phyloP scores from a whole-genome alignment of 2,329 filamentous ascomycete genomes.

The Colletotrichum plurivorum region DNA sequence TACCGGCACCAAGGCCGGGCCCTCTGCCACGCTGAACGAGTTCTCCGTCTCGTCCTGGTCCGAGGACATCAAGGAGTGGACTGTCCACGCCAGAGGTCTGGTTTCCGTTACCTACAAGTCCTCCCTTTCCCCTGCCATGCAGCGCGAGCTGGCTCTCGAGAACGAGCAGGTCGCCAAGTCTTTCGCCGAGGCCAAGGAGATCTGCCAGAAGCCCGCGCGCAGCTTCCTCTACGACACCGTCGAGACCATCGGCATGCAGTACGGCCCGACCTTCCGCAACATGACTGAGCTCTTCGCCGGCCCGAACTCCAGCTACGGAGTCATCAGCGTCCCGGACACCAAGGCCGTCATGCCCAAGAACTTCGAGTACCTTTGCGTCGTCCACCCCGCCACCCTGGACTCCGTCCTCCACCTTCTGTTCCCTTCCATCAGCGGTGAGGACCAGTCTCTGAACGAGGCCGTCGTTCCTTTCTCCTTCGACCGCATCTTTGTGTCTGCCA shows the following conservation, averaged over 20 bases:
- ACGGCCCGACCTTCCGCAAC: slow-evolving; percentile 41
- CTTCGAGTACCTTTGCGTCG: slow-evolving; percentile 33
- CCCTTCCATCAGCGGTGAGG: slow-evolving; percentile 35
- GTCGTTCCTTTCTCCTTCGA: slow-evolving; percentile 35
- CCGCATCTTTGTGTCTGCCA: slow-evolving; percentile 33
- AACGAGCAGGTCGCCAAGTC: slow-evolving; percentile 25
- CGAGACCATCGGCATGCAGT: slow-evolving; percentile 40
- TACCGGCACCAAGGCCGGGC: slow-evolving; percentile 34
- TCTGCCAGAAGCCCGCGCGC: slow-evolving; percentile 31
- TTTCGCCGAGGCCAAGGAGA: slow-evolving; percentile 23
- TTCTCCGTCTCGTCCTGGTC: slow-evolving; percentile 36
- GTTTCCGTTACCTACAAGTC: slow-evolving; percentile 35
- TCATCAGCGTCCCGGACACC: slow-evolving; percentile 31
- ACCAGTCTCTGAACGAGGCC: slow-evolving; percentile 28
- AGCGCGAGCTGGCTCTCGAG: slow-evolving; percentile 28
- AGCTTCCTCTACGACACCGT: slow-evolving; percentile 40
- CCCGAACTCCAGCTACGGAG: slow-evolving; percentile 13
- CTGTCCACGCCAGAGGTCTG: slow-evolving; percentile 34
- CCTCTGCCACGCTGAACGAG: slow-evolving; percentile 29
- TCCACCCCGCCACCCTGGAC: slow-evolving; percentile 40
- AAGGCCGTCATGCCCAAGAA: slow-evolving; percentile 38
- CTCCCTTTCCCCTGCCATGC: slow-evolving; percentile 24
- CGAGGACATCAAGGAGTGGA: slow-evolving; percentile 37
- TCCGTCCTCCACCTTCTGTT: slow-evolving; percentile 38
- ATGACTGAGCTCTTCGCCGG: slow-evolving; percentile 30